A percentile compares a stretch with the other conserved stretches of the same genome.
These are phyloP conservation scores for Chaetoscypha palmicola DNA, from an alignment of 2,329 filamentous ascomycete species.

Conservation along the genomic window DNA sequence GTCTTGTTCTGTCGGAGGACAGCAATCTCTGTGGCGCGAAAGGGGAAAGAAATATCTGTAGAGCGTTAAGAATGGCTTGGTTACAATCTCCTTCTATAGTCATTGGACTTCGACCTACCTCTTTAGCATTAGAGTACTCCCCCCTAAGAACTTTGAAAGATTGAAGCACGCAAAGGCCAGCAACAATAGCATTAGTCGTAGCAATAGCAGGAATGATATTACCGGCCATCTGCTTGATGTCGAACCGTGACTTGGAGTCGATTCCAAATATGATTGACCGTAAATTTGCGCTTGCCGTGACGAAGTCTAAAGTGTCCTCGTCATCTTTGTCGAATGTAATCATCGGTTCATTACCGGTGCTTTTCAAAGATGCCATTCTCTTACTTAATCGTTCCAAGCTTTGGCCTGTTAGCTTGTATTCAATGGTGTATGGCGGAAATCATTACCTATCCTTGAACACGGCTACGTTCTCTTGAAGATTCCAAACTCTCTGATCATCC, in stretches of 20 bases:
- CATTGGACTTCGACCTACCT: constrained; percentile 51
- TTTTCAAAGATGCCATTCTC: constrained; percentile 60
- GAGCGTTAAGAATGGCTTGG: not conserved
- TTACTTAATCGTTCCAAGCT: constrained; percentile 68
- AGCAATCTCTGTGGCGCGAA: constrained; percentile 52
- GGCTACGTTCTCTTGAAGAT: constrained; percentile 71
- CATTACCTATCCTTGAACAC: constrained; percentile 73
- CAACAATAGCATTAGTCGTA: constrained; percentile 95
- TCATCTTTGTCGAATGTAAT: constrained; percentile 97
- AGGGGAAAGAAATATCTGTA: constrained; percentile 69
- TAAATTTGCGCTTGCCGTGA: constrained; percentile 83
- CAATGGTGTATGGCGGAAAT: not conserved
- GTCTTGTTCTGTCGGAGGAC: constrained; percentile 47
- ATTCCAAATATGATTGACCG: constrained; percentile 86
- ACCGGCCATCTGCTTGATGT: constrained; percentile 98
- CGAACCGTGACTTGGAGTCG: constrained; percentile 81
- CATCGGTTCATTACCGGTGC: constrained; percentile 47
- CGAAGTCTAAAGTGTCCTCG: constrained; percentile 89
- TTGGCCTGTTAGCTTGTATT: constrained; percentile 14
- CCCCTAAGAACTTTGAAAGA: constrained; percentile 82
- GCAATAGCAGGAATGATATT: constrained; percentile 99
- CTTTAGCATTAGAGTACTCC: constrained; percentile 64
- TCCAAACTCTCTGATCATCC: constrained; percentile 74
- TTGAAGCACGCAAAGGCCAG: constrained; percentile 84
- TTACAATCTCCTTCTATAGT: no score